Evolutionary conservation across 176 grass and related monocot species (phyloP).

Genomic region (Carex cristatella): DNA sequence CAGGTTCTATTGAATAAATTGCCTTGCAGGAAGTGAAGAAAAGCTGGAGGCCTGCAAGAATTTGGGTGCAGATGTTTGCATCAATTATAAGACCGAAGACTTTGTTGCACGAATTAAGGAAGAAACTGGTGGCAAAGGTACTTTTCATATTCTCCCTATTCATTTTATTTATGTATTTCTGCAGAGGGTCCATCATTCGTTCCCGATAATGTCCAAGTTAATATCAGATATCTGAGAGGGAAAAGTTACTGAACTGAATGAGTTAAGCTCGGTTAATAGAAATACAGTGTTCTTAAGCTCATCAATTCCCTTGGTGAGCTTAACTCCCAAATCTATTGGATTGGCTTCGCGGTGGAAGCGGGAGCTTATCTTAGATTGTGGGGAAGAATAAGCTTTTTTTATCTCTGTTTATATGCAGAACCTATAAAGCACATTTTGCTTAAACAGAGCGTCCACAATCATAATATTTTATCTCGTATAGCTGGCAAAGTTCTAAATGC

Average conservation of each 20-base stretch:
- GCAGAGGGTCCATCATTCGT: background rate
- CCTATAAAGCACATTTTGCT: too few species aligned
- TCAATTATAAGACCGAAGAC: slow-evolving; percentile 92
- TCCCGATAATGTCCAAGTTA: background rate
- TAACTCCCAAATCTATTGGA: too few species aligned
- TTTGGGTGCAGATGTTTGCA: slow-evolving; percentile 79
- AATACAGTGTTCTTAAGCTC: too few species aligned
- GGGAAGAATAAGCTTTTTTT: too few species aligned
- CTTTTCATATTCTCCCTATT: background rate
- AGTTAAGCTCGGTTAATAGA: background rate
- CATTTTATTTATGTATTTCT: background rate
- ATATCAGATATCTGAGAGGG: background rate
- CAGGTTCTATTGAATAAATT: background rate
- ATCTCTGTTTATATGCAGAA: too few species aligned
- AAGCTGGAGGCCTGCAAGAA: slow-evolving; percentile 68
- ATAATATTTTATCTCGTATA: too few species aligned
- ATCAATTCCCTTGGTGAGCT: too few species aligned
- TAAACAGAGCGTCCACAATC: too few species aligned
- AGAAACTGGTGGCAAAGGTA: slow-evolving; percentile 82
- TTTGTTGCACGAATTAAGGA: slow-evolving; percentile 65
- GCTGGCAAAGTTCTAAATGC: too few species aligned
- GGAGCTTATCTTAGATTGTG: too few species aligned
- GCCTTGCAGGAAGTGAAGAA: slow-evolving; percentile 53
- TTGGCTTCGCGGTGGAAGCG: too few species aligned
- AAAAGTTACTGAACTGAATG: background rate